Evolutionary conservation across 345 rosid genomes (phyloP), one percentile per base, ranked within the genome.

Genomic region (Noccaea bulbosa): DNA sequence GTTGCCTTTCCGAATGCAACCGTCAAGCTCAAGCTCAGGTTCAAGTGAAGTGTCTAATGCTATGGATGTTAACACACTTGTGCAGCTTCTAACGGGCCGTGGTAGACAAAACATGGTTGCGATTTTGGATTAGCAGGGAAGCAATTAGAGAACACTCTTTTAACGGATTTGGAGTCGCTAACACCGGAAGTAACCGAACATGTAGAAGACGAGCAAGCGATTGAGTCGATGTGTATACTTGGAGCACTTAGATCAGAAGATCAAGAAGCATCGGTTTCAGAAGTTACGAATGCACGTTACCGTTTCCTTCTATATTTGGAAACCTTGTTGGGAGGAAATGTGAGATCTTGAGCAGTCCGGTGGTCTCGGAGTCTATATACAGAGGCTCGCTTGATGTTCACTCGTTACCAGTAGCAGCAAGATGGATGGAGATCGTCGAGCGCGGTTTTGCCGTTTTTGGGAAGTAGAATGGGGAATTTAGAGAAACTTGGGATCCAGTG

Each of bases 221-320:
- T 91, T 56, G 88, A 94, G 76, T 76, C 89, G 43, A 66, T 88
- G 87, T 77, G 69, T 73, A 60, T 91, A 75, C 92, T 86, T 62
- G 97, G 99, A 75, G 90, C 84, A 44, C 58, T 86, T 54, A 79
- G 76, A n/a, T 74, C 81, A 71, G 98, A 81, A 59, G 84, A 82
- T 32, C 62, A 53, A 41, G 68, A 30, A 40, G 94, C 90, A 60
- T 79, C 84, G 4, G 80, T 83, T 15, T 80, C 86, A 54, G 95
- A 89, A 82, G 96, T 91, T 49, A 83, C 68, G 81, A 81, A 83
- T 41, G 74, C 77, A 3, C 99, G 1, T 69, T 91, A 84, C 95
- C 97, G 32, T 89, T 20, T 79, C 99, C 99, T 63, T 83, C 91
- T 58, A 94, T 91, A 63, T 94, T 94, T 22, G 75, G 91, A 6